Conservation (phyloP, 2,329 filamentous ascomycete species). For the Botrytis fragariae region DNA sequence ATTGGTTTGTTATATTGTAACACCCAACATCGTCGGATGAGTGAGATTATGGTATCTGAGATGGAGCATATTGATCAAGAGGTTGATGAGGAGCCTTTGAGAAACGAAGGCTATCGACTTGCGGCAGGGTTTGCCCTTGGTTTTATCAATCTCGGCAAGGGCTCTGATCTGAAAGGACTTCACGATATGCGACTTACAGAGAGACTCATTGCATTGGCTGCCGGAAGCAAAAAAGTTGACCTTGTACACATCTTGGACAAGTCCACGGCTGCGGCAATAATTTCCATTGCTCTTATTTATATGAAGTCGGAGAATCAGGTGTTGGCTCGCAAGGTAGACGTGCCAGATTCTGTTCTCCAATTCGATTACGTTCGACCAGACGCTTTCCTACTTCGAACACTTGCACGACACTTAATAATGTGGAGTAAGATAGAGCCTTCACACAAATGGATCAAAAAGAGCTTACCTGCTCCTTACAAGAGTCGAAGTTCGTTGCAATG, state of each 20-base stretch:
- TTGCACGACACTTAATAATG: constrained; percentile 87
- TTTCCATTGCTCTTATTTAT: constrained; percentile 87
- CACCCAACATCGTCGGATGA: constrained; percentile 97
- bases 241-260: constrained; percentile 91
- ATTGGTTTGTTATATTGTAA: constrained; percentile 92
- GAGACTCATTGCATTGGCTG: constrained; percentile 79
- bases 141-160: constrained; percentile 91
- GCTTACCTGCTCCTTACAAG: constrained; percentile 69
- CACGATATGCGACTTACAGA: constrained; percentile 94
- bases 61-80: constrained; percentile 80
- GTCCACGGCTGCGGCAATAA: constrained; percentile 86
- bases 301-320: constrained; percentile 93
- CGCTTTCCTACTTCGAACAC: constrained; percentile 82
- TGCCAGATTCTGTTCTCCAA: constrained; percentile 84
- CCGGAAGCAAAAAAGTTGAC: constrained; percentile 85
- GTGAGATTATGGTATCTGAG: constrained; percentile 97
- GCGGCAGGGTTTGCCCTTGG: constrained; percentile 92
- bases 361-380: constrained; percentile 96
- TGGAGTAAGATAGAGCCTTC: constrained; percentile 80
- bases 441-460: constrained; percentile 71
- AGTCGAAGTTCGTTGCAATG: constrained; percentile 57
- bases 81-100: constrained; percentile 79
- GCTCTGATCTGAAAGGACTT: constrained; percentile 80
- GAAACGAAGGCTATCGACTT: constrained; percentile 93
- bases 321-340: constrained; percentile 86